Base-by-base conservation (phyloP, 305 asterid genomes). In the Ilex paraguariensis region DNA sequence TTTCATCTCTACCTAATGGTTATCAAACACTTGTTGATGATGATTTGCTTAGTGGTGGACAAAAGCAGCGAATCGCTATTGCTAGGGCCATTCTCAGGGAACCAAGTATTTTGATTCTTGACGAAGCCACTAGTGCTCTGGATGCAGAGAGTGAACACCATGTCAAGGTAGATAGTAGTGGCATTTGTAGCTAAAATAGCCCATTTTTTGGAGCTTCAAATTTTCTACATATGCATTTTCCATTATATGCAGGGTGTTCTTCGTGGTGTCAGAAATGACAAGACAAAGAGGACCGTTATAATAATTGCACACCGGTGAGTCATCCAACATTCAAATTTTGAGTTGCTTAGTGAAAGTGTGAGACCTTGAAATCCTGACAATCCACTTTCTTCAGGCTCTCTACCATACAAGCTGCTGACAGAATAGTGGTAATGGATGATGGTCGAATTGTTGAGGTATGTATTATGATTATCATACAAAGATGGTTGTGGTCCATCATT, bases 1-100 rank as follows among this genome's bases (percentile, higher is more conserved):
- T 93, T 70, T 77, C 70, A 32, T 66, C 95, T 54, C 79, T 90
- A 60, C 99, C 99, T 52, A 64, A 82, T 54, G 95, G 97, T 71
- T 93, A 87, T 80, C 83, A 86, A 70, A 93, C 99, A 54, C 76
- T 93, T 49, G 96, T 87, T 36, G 96, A 87, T 68, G 95, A 93
- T 79, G 97, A 90, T 80, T 77, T 93, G 95, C 95, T 90, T 50
- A 93, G 99, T 75, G 97, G 99, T 36, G 99, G 99, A 49, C 99
- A 93, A 66, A 93, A 90, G 79, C 99, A 93, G 70, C 81, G 99
- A 54, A 93, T 93, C 14, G 97, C 99, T 57, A 93, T 93, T 56
- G 96, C 97, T 46, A 75, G 97, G 67, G 99, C 99, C 46, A 75
- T 93, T 52, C 89, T 93, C 62, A 80, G 97, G 68, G 93, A 93